phyloP scores from a whole-genome alignment of 2,329 filamentous ascomycete species.

The Teratosphaeria gauchensis region DNA sequence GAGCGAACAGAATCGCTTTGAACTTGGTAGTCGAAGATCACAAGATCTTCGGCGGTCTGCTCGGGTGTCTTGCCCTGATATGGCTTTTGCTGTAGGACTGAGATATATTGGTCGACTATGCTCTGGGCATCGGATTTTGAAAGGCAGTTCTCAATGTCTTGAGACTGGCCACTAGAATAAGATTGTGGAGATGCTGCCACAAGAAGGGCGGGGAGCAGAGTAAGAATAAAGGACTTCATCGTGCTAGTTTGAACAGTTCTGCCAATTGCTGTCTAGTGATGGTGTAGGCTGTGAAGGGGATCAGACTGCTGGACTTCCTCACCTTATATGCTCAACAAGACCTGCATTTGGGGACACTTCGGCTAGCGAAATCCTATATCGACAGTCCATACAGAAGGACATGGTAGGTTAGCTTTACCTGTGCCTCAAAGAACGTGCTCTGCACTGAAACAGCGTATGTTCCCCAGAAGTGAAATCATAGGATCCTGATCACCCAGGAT shows the following conservation, averaged over 20 bases:
- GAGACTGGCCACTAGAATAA: background rate
- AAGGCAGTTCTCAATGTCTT: background rate
- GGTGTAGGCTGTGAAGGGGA: no score
- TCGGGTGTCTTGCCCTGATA: background rate
- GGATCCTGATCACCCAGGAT: no score
- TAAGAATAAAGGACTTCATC: background rate
- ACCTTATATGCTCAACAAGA: no score
- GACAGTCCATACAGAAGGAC: no score
- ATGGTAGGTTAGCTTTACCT: no score
- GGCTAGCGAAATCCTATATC: no score
- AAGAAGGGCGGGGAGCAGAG: background rate
- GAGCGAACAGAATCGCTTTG: background rate
- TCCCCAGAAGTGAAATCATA: no score
- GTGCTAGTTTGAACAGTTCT: background rate
- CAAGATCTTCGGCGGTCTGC: background rate
- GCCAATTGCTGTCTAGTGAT: background rate
- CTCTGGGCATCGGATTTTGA: background rate
- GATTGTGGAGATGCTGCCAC: background rate
- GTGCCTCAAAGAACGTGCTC: no score
- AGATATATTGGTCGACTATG: background rate
- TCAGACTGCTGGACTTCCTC: no score
- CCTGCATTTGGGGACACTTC: no score
- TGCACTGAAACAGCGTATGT: no score
- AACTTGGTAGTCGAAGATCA: background rate
- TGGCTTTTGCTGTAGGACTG: background rate